These are phyloP conservation scores for Helianthus annuus DNA, from an alignment of 129 eudicot species.

Conservation along the genomic window DNA sequence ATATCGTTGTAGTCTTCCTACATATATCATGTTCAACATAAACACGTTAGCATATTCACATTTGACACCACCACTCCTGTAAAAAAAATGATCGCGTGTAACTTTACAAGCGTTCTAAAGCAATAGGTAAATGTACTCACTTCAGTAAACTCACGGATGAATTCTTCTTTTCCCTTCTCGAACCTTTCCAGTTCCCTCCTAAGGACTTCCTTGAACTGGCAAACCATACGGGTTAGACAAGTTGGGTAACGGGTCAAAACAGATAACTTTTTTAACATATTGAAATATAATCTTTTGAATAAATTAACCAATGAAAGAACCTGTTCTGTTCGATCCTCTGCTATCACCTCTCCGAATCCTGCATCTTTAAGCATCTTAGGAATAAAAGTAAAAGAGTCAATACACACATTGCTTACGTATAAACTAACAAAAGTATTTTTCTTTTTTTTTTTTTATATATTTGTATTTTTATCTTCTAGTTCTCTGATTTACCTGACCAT, in stretches of 20 bases:
- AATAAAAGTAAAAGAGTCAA: neutral
- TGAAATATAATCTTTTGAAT: neutral
- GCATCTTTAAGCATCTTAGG: slow-evolving; percentile 91
- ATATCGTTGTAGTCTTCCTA: slow-evolving; percentile 94
- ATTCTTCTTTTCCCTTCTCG: slow-evolving; percentile 78
- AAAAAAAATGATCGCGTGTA: neutral
- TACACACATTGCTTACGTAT: neutral
- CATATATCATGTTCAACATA: slow-evolving; percentile 13
- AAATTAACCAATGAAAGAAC: slow-evolving; percentile 31
- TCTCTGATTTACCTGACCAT: slow-evolving; percentile 59
- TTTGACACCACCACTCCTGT: neutral
- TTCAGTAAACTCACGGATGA: slow-evolving; percentile 76
- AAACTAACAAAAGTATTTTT: neutral
- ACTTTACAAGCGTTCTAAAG: neutral
- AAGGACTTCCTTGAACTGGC: slow-evolving; percentile 77
- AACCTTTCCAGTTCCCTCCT: slow-evolving; percentile 68
- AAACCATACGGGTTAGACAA: neutral
- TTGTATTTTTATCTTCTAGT: neutral
- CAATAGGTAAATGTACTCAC: slow-evolving; percentile 36
- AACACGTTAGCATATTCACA: neutral
- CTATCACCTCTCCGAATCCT: slow-evolving; percentile 69
- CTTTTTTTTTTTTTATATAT: no score
- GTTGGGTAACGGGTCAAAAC: neutral
- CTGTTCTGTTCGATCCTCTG: slow-evolving; percentile 96
- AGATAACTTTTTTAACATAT: neutral